phyloP scores from a whole-genome alignment of 2,329 filamentous ascomycete genomes.

The Blastomyces gilchristii region DNA sequence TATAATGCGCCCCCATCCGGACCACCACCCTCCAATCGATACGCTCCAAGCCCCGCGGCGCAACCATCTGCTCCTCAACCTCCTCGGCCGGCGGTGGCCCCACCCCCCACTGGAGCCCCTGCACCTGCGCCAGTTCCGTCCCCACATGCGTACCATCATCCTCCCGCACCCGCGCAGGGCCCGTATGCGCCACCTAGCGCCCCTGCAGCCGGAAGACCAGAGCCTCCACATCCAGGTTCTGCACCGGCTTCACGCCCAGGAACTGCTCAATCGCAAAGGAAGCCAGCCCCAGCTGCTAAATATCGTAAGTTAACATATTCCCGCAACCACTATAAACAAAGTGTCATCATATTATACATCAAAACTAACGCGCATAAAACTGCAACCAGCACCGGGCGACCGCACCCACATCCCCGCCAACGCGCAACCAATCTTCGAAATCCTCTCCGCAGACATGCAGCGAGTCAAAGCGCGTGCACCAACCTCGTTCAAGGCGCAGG shows the following conservation, averaged over 20 bases:
- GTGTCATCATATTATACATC: constrained; percentile 5
- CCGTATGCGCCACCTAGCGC: constrained; percentile 39
- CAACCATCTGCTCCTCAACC: constrained; percentile 42
- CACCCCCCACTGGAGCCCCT: constrained; percentile 33
- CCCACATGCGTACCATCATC: constrained; percentile 46
- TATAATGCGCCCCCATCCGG: constrained; percentile 70
- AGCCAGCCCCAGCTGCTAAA: constrained; percentile 47
- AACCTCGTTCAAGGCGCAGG: constrained; percentile 73
- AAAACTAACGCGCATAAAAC: constrained; percentile 12
- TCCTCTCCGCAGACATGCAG: constrained; percentile 74
- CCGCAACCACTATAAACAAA: not conserved
- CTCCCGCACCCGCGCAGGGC: constrained; percentile 25
- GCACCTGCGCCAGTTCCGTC: constrained; percentile 37
- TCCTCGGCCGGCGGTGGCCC: constrained; percentile 40
- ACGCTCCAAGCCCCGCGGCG: constrained; percentile 56
- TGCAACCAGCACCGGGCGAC: constrained; percentile 54
- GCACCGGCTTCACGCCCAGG: constrained; percentile 39
- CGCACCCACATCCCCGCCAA: constrained; percentile 73
- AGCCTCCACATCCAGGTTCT: constrained; percentile 27
- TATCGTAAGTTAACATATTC: constrained; percentile 48
- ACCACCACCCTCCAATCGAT: constrained; percentile 62
- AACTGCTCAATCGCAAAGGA: constrained; percentile 42
- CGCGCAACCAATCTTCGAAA: constrained; percentile 69
- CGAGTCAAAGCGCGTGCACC: constrained; percentile 80
- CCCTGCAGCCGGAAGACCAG: constrained; percentile 19